phyloP scores from a whole-genome alignment of 345 rosid species.

The Arabidopsis arenosa region DNA sequence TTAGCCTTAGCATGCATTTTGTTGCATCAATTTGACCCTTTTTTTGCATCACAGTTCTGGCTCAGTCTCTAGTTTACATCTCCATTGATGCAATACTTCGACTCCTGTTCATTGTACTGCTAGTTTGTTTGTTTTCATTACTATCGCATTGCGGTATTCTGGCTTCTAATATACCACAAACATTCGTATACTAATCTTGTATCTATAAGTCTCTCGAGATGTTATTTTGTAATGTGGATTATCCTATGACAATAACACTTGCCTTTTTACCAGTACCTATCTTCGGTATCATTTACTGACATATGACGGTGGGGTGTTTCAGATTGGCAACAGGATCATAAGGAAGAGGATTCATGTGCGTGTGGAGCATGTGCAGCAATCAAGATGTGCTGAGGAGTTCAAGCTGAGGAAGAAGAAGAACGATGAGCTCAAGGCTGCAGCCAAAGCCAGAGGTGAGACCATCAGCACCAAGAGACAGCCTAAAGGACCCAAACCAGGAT shows the following conservation, averaged over 20 bases:
- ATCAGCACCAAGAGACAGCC: slow-evolving; percentile 89
- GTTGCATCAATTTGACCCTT: background rate
- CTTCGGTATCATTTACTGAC: background rate
- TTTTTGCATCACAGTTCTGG: background rate
- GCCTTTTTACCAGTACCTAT: background rate
- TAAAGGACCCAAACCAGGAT: slow-evolving; percentile 81
- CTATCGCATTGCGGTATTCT: background rate
- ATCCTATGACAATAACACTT: background rate
- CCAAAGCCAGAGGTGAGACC: slow-evolving; percentile 65
- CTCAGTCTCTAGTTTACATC: background rate
- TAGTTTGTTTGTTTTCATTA: background rate
- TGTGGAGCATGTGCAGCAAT: slow-evolving; percentile 73
- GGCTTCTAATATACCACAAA: background rate
- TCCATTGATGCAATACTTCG: background rate
- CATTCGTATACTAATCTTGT: background rate
- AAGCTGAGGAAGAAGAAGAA: slow-evolving; percentile 60
- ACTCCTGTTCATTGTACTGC: background rate
- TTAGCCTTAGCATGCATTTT: background rate
- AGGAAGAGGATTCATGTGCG: slow-evolving; percentile 86
- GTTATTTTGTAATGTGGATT: background rate
- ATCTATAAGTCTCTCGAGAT: background rate
- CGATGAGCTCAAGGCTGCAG: slow-evolving; percentile 72
- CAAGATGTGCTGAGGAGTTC: slow-evolving; percentile 76
- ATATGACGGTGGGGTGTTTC: background rate
- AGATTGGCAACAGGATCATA: slow-evolving; percentile 75